phyloP scores from a whole-genome alignment of 805 yeast genomes.

The Zygoascus bituminiphila region DNA sequence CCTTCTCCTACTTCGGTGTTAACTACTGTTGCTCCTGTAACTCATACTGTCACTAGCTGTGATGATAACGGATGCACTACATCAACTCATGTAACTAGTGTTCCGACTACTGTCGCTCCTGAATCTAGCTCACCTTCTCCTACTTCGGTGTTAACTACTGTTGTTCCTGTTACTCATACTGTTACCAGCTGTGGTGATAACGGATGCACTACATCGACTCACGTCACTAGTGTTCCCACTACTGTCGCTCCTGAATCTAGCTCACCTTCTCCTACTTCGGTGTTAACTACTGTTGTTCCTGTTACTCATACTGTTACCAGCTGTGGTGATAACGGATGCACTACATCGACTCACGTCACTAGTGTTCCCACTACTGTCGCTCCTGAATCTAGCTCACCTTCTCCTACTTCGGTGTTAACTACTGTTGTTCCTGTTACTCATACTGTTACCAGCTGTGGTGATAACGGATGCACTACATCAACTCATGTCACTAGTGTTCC shows the following conservation, averaged over 20 bases:
- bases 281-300: neutral
- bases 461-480: neutral
- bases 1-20: neutral
- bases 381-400: neutral
- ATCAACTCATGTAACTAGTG: slow-evolving; percentile 1
- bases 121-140: neutral
- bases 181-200: slow-evolving; percentile 1
- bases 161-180: slow-evolving; percentile 1
- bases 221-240: neutral
- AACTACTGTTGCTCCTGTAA: neutral
- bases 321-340: slow-evolving; percentile 1
- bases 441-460: slow-evolving; percentile 1
- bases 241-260: neutral
- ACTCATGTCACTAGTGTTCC: neutral
- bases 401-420: neutral
- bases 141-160: neutral
- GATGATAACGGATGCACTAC: neutral
- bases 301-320: neutral
- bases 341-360: neutral
- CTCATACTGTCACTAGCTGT: neutral
- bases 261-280: neutral
- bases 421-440: slow-evolving; percentile 2
- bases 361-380: neutral
- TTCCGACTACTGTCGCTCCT: slow-evolving; percentile 2
- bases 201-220: neutral